Percentiles rank a stretch among this genome's conserved stretches.
Evolutionary conservation across 2,329 filamentous ascomycete genomes (phyloP).

Genomic region (Lecanosticta acicola): DNA sequence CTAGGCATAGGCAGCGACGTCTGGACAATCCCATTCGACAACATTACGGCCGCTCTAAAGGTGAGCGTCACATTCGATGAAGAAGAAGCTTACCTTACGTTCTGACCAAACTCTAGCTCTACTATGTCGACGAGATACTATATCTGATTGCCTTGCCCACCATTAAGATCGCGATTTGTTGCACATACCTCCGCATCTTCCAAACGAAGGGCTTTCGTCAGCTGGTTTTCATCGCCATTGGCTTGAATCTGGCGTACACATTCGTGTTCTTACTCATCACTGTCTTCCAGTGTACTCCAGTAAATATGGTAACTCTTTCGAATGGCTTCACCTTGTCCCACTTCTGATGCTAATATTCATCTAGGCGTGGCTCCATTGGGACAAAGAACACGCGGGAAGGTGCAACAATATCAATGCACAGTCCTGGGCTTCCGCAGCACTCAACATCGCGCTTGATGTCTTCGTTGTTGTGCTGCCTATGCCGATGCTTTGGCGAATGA

Average conservation of each 20-base stretch:
- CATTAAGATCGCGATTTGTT: conserved; percentile 17
- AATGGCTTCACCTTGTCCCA: too few relatives aligned
- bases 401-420: conserved; percentile 19
- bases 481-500: conserved; percentile 18
- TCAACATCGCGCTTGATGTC: conserved; percentile 17
- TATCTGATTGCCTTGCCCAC: conserved; percentile 12
- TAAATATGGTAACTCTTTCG: conserved; percentile 7
- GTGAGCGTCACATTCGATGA: not conserved
- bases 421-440: conserved; percentile 14
- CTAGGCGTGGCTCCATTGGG: conserved; percentile 16
- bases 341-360: conserved; percentile 1
- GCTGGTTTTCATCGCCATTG: conserved; percentile 12
- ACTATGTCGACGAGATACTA: conserved; percentile 14
- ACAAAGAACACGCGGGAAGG: conserved; percentile 8
- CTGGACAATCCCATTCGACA: conserved; percentile 17
- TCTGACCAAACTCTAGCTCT: conserved; percentile 5
- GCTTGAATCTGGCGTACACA: conserved; percentile 14
- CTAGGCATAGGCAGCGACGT: conserved; percentile 12
- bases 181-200: conserved; percentile 19
- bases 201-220: conserved; percentile 9
- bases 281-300: conserved; percentile 14
- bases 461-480: conserved; percentile 14
- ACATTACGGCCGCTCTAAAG: conserved; percentile 10
- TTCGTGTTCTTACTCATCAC: conserved; percentile 15
- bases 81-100: not conserved